Evolutionary conservation across 2,329 filamentous ascomycete genomes (phyloP).

Genomic region (Fusarium marasasianum): DNA sequence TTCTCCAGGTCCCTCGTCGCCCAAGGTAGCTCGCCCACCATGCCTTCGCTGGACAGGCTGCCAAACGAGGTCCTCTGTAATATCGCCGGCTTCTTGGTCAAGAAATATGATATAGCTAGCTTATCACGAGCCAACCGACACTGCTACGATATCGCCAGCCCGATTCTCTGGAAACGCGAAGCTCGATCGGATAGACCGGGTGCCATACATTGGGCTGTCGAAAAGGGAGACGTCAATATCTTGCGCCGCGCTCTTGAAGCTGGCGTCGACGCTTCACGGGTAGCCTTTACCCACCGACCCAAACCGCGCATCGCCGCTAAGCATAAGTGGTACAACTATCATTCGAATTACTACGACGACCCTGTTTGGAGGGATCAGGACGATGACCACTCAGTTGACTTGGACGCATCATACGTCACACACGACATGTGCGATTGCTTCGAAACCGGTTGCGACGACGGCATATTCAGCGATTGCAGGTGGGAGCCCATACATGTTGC

Average conservation of each 20-base stretch:
- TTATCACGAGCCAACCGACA: conserved; percentile 38
- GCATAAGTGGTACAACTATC: conserved; percentile 44
- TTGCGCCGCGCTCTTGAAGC: conserved; percentile 40
- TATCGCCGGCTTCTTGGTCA: conserved; percentile 39
- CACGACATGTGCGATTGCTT: conserved; percentile 42
- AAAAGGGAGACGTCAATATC: conserved; percentile 33
- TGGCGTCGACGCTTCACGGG: conserved; percentile 35
- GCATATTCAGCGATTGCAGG: conserved; percentile 43
- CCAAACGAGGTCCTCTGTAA: conserved; percentile 43
- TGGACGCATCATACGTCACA: conserved; percentile 37
- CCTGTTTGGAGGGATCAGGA: conserved; percentile 39
- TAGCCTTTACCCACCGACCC: conserved; percentile 40
- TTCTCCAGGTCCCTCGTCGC: conserved; percentile 18
- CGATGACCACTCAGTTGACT: conserved; percentile 41
- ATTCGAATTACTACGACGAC: conserved; percentile 42
- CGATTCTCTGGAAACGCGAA: conserved; percentile 43
- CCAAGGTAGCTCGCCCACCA: conserved; percentile 29
- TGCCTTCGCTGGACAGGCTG: conserved; percentile 45
- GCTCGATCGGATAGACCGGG: conserved; percentile 39
- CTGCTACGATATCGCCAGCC: conserved; percentile 39
- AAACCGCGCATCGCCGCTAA: conserved; percentile 37
- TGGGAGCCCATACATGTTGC: conserved; percentile 43
- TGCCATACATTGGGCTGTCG: conserved; percentile 42
- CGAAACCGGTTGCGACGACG: conserved; percentile 41
- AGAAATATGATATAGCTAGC: conserved; percentile 42